phyloP scores from a whole-genome alignment of 2,329 filamentous ascomycete genomes.

The Diaporthe sp. region DNA sequence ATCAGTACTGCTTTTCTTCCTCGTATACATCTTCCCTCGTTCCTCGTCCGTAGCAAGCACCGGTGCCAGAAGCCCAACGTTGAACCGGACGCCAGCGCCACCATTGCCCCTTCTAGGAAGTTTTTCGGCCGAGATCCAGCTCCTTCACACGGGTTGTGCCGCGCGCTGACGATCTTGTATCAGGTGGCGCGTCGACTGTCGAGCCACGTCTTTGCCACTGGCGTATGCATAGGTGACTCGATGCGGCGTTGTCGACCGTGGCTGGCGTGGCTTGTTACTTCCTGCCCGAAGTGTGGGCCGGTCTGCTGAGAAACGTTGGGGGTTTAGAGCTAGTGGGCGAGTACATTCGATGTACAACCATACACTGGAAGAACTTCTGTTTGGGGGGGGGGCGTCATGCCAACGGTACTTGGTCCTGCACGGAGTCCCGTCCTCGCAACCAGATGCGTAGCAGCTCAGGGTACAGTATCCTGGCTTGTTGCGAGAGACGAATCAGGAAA shows the following conservation, averaged over 20 bases:
- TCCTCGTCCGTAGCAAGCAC: neutral
- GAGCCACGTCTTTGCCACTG: constrained; percentile 3
- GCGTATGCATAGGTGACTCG: neutral
- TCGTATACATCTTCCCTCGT: neutral
- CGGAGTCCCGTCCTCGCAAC: neutral
- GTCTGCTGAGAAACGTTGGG: neutral
- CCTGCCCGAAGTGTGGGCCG: neutral
- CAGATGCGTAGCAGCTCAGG: neutral
- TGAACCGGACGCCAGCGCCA: neutral
- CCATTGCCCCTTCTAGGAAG: neutral
- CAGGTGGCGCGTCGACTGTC: too few relatives aligned
- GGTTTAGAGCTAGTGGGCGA: neutral
- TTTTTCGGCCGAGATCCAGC: neutral
- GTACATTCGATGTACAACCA: neutral
- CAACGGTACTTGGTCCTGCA: neutral
- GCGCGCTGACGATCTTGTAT: neutral
- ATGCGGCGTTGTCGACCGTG: neutral
- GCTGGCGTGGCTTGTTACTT: neutral
- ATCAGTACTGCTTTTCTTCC: neutral
- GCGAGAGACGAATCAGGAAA: neutral
- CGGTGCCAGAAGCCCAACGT: neutral
- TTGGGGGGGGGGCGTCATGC: neutral
- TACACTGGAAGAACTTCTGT: too few relatives aligned
- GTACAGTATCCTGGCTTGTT: neutral
- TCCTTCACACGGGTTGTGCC: neutral